Evolutionary conservation across 441 rosid genomes (phyloP).

Genomic region (Hura crepitans): DNA sequence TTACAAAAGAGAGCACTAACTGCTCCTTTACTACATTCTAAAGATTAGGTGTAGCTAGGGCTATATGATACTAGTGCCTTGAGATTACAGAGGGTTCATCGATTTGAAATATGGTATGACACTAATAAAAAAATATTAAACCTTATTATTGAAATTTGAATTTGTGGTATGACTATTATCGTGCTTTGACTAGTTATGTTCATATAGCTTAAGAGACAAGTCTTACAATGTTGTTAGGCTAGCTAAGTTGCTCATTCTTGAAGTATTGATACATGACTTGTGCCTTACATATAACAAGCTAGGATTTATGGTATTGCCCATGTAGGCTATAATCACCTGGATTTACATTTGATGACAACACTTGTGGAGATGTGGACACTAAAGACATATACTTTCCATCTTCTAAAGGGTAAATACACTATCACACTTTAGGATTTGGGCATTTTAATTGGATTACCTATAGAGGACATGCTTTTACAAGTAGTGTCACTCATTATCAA

Average conservation of each 20-base stretch:
- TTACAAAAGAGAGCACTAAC: background rate
- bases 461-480: constrained; percentile 4
- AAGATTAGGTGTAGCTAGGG: background rate
- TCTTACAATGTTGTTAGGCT: background rate
- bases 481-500: constrained; percentile 1
- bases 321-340: constrained; percentile 34
- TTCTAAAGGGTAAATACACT: constrained; percentile 33
- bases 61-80: background rate
- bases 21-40: background rate
- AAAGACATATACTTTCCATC: constrained; percentile 38
- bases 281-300: constrained; percentile 6
- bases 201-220: constrained; percentile 5
- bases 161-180: background rate
- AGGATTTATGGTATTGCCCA: constrained; percentile 30
- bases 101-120: constrained; percentile 8
- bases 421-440: constrained; percentile 5
- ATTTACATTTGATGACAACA: constrained; percentile 35
- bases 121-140: background rate
- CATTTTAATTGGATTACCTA: background rate
- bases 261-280: background rate
- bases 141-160: background rate
- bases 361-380: constrained; percentile 40
- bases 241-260: background rate
- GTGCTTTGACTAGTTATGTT: background rate
- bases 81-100: background rate